Evolutionary conservation across 2,329 filamentous ascomycete species (phyloP), one percentile per base, ranked within the genome.

Genomic region (Cryphonectria radicalis): DNA sequence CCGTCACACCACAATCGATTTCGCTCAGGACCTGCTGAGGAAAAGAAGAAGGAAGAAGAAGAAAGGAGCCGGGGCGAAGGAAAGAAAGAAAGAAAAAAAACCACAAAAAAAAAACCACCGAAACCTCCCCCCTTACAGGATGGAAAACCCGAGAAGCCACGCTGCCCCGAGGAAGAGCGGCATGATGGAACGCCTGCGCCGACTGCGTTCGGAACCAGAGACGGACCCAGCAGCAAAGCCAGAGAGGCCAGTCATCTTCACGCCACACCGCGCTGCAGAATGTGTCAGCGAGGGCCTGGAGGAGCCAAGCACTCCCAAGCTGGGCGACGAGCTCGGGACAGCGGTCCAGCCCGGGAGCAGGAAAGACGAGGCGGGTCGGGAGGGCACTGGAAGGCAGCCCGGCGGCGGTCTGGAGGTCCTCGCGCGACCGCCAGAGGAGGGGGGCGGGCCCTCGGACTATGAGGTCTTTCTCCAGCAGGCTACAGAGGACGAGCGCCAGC

Each of bases 181-280:
- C 32, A 70, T 73, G 68, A 70, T 71, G 63, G 71, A 71, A 46
- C 71, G 71, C 55, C 66, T 73, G 7, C 68, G 71, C 7, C 71
- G 68, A n/a, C 43, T 69, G 22, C 67, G 63, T 42, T 28, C 69
- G 60, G 64, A 32, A 6, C 68, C 17, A 28, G 53, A 35, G 50
- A 57, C 3, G 55, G 53, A 32, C 14, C 62, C 63, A 43, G 32
- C 22, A 64, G 57, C 11, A 11, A 17, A 1, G 37, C 62, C 28
- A 63, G 65, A 46, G 65, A 72, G 40, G 28, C 42, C 66, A 11
- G 32, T 25, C 42, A 43, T 55, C n/a, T 62, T 37, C 19, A 55
- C 25, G 13, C n/a, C 19, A 13, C 65, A 57, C 19, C 50, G 42
- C 25, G 28, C 60, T 59, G 32, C 60, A 19, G 59, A 25, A 59